These are phyloP conservation scores for Closterium sp. DNA, from an alignment of 139 green algal species.

Conservation along the genomic window DNA sequence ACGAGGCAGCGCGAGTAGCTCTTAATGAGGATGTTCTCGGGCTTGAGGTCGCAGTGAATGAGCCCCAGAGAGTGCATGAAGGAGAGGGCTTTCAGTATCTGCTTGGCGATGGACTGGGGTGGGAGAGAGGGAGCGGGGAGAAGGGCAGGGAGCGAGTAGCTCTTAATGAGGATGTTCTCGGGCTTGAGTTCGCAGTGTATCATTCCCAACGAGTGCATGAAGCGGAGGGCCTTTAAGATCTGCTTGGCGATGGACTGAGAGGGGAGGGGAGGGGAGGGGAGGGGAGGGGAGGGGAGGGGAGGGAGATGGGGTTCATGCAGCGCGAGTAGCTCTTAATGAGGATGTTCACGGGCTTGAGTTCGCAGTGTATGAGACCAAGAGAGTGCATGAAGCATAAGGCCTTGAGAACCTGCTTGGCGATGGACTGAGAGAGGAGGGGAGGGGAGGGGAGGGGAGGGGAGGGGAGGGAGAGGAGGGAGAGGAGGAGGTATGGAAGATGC, in stretches of 20 bases:
- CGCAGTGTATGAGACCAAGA: constrained; percentile 96
- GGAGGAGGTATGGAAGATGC: too few species aligned
- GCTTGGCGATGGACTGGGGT: constrained; percentile 80
- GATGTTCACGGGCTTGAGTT: constrained; percentile 86
- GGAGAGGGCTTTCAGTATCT: constrained; percentile 67
- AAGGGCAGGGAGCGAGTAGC: too few species aligned
- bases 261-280: too few species aligned
- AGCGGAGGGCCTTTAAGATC: too few species aligned
- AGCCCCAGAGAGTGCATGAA: constrained; percentile 82
- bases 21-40: constrained; percentile 96
- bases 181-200: too few species aligned
- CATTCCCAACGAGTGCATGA: too few species aligned
- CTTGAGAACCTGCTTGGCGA: constrained; percentile 52
- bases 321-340: constrained; percentile 84
- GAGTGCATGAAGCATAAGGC: constrained; percentile 84
- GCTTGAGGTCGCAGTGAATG: constrained; percentile 95
- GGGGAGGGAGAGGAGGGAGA: neutral
- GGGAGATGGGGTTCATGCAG: constrained; percentile 57
- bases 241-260: too few species aligned
- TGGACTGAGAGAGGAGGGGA: constrained; percentile 58
- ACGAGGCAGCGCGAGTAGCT: constrained; percentile 29
- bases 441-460: neutral
- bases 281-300: too few species aligned
- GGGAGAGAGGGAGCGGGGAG: neutral
- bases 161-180: too few species aligned